Base-by-base conservation (phyloP, 129 eudicot genomes). In the Helianthus annuus region DNA sequence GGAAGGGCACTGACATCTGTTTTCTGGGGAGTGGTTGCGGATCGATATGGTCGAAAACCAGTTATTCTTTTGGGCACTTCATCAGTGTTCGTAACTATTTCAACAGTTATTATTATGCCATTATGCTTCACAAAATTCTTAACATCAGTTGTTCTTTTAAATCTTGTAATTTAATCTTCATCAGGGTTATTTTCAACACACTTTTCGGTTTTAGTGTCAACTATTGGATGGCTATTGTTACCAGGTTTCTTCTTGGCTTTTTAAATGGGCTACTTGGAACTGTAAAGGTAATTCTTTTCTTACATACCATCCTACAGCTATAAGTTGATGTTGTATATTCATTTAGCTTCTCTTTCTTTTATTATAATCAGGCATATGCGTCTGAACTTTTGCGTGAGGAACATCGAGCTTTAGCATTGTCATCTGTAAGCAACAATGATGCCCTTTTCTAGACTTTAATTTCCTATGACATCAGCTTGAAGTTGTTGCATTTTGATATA, bases 31-130 rank as follows among this genome's bases (percentile, higher is more conserved):
- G 49, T 69, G 12, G 82, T 88, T 48, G 89, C 99, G 70, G 97
- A 95, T 85, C 74, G 79, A 88, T 86, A 83, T 80, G 99, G 99
- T 60, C 91, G 97, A 52, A 95, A 86, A 78, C 93, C 97, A n/a
- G 91, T 94, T 53, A 81, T 90, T 51, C 75, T 90, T 13, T 64
- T 88, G 53, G 96, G 99, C 74, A 80, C 83, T 64, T 48, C 75
- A 13, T 24, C 93, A 65, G 80, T 94, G 96, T 90, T 15, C 4
- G 82, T 84, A 52, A 59, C 75, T 40, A 3, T 48, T 60, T 60
- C 44, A 14, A 60, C 42, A 32, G 39, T 10, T 24, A 29, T 13
- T 56, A 29, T 32, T 59, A 12, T 16, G 5, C 19, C 66, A 60
- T 14, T 9, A 24, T 58, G 64, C 36, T 32, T 60, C 11, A 34